A percentile compares a stretch with the other conserved stretches of the same genome.
Conservation (phyloP, 495 filamentous ascomycete genomes). For the Cryomyces antarcticus region DNA sequence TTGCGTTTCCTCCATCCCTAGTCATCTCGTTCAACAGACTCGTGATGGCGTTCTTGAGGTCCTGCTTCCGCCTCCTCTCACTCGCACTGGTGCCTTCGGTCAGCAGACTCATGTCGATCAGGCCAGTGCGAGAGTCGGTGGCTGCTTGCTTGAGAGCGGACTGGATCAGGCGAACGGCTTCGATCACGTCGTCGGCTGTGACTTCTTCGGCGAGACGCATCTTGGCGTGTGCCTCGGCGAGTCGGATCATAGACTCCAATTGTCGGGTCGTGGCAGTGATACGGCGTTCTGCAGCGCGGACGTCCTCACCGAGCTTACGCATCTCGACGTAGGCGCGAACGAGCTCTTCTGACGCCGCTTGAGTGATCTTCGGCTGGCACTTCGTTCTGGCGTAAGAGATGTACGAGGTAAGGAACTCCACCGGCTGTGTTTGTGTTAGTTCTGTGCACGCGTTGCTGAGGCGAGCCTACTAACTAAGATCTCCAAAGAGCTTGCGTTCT, state of each 20-base stretch:
- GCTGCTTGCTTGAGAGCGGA: slow-evolving; percentile 92
- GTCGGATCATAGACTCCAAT: slow-evolving; percentile 90
- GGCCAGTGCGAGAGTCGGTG: slow-evolving; percentile 72
- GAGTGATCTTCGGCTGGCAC: slow-evolving; percentile 60
- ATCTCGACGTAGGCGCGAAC: slow-evolving; percentile 81
- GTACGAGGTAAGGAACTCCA: slow-evolving; percentile 90
- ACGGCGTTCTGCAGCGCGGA: slow-evolving; percentile 77
- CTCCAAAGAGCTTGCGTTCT: slow-evolving; percentile 57
- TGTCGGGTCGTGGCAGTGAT: slow-evolving; percentile 95
- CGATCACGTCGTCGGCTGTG: slow-evolving; percentile 62
- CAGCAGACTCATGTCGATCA: slow-evolving; percentile 91
- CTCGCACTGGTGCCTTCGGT: slow-evolving; percentile 77
- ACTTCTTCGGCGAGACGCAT: slow-evolving; percentile 72
- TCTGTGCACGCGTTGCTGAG: not conserved
- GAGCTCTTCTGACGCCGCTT: slow-evolving; percentile 59
- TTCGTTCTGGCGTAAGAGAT: slow-evolving; percentile 90
- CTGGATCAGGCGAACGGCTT: slow-evolving; percentile 82
- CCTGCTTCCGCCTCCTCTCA: slow-evolving; percentile 59
- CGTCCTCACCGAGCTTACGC: slow-evolving; percentile 88
- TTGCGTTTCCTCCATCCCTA: slow-evolving; percentile 38
- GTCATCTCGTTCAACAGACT: slow-evolving; percentile 58
- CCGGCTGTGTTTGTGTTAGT: slow-evolving; percentile 32
- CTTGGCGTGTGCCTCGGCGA: slow-evolving; percentile 89
- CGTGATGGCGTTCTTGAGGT: slow-evolving; percentile 65
- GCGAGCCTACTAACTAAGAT: slow-evolving; percentile 44